phyloP scores from a whole-genome alignment of 371 early-diverging fungal genomes.

The Mucor plumbeus region DNA sequence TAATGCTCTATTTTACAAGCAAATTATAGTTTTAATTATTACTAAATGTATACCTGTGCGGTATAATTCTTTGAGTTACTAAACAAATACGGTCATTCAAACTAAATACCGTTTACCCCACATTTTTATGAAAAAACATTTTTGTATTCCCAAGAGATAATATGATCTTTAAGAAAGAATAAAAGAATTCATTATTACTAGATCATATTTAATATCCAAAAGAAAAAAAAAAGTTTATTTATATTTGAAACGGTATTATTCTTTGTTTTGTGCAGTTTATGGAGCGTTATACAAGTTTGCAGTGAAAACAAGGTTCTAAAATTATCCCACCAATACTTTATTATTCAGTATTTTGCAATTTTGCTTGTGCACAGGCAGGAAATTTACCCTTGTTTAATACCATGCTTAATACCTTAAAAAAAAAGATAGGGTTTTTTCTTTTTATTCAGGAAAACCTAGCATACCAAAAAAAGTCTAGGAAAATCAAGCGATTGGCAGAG shows the following conservation, averaged over 20 bases:
- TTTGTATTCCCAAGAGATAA: conserved; percentile 2
- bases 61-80: conserved; percentile 6
- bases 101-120: conserved; percentile 7
- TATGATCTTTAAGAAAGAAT: background rate
- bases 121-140: background rate
- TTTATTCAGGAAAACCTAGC: background rate
- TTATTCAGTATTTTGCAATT: conserved; percentile 3
- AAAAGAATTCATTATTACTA: background rate
- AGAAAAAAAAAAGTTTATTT: background rate
- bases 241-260: background rate
- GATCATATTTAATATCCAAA: background rate
- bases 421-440: conserved; percentile 4
- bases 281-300: background rate
- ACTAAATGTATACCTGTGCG: background rate
- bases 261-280: background rate
- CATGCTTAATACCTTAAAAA: too few species aligned
- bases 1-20: background rate
- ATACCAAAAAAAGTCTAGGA: background rate
- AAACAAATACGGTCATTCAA: conserved; percentile 1
- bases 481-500: conserved; percentile 3
- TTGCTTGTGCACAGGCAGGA: background rate
- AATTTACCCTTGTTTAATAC: conserved; percentile 3
- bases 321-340: conserved; percentile 7
- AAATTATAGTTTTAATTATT: conserved; percentile 1
- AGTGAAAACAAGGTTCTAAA: background rate